Evolutionary conservation across 2,329 filamentous ascomycete genomes (phyloP).

Genomic region (Eurotiales sp.): DNA sequence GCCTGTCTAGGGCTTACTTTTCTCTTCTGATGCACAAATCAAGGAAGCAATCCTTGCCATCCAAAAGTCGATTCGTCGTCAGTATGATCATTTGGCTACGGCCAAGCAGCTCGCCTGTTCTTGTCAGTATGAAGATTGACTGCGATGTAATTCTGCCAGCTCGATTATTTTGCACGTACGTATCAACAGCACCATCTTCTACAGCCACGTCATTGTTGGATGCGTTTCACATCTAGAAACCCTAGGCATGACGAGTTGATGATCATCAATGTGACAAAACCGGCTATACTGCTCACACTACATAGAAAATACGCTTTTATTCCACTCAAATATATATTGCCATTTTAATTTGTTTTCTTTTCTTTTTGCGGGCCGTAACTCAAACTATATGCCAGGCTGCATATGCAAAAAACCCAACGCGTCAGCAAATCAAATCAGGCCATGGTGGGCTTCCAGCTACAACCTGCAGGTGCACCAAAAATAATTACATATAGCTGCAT

Average conservation of each 20-base stretch:
- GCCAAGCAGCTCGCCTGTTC: no score
- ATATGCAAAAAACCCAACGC: conserved; percentile 6
- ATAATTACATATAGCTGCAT: no score
- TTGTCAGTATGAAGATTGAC: no score
- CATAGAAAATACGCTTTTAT: no score
- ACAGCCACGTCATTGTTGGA: not conserved
- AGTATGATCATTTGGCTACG: no score
- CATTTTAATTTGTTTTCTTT: not conserved
- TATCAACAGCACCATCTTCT: not conserved
- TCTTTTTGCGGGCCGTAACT: not conserved
- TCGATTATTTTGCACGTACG: no score
- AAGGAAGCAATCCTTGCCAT: no score
- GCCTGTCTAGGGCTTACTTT: no score
- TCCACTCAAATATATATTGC: not conserved
- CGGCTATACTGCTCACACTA: no score
- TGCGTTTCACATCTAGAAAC: not conserved
- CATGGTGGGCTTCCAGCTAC: not conserved
- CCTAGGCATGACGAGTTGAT: not conserved
- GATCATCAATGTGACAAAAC: no score
- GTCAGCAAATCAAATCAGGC: conserved; percentile 6
- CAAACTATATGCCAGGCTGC: conserved; percentile 5
- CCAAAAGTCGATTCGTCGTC: no score
- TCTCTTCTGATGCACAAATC: not conserved
- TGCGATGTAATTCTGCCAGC: no score
- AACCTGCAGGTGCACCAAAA: conserved; percentile 6